phyloP scores from a whole-genome alignment of 495 filamentous ascomycete genomes.

The Penicillium desertorum region DNA sequence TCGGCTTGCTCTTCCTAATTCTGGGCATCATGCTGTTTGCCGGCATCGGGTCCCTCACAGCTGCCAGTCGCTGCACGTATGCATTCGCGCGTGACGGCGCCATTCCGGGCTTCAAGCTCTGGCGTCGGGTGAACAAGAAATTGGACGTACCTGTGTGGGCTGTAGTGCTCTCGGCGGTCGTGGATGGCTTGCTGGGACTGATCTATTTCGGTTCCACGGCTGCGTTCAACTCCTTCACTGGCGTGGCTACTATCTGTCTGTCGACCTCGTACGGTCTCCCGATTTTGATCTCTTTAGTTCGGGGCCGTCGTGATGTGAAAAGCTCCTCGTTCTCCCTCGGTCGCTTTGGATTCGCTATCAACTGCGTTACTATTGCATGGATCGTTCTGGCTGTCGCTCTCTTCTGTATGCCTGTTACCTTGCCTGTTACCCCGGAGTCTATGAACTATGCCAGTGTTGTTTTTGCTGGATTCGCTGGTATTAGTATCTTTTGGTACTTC shows the following conservation, averaged over 20 bases:
- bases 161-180: slow-evolving; percentile 53
- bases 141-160: slow-evolving; percentile 59
- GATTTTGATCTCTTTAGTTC: slow-evolving; percentile 58
- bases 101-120: slow-evolving; percentile 65
- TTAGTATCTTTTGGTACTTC: slow-evolving; percentile 65
- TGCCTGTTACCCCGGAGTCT: slow-evolving; percentile 45
- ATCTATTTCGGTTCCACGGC: slow-evolving; percentile 64
- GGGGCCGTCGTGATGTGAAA: slow-evolving; percentile 48
- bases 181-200: slow-evolving; percentile 57
- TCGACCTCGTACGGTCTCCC: slow-evolving; percentile 63
- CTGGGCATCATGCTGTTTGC: slow-evolving; percentile 74
- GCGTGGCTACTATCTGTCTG: slow-evolving; percentile 64
- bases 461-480: slow-evolving; percentile 58
- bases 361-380: slow-evolving; percentile 50
- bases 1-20: slow-evolving; percentile 70
- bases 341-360: slow-evolving; percentile 53
- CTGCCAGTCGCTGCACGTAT: slow-evolving; percentile 72
- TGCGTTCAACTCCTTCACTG: slow-evolving; percentile 66
- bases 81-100: slow-evolving; percentile 68
- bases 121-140: slow-evolving; percentile 55
- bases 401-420: slow-evolving; percentile 56
- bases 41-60: slow-evolving; percentile 68
- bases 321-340: slow-evolving; percentile 52
- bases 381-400: slow-evolving; percentile 51
- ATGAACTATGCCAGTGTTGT: slow-evolving; percentile 67